Conservation (phyloP, 768 basidiomycete genomes). For the Dentipellis fragilis region DNA sequence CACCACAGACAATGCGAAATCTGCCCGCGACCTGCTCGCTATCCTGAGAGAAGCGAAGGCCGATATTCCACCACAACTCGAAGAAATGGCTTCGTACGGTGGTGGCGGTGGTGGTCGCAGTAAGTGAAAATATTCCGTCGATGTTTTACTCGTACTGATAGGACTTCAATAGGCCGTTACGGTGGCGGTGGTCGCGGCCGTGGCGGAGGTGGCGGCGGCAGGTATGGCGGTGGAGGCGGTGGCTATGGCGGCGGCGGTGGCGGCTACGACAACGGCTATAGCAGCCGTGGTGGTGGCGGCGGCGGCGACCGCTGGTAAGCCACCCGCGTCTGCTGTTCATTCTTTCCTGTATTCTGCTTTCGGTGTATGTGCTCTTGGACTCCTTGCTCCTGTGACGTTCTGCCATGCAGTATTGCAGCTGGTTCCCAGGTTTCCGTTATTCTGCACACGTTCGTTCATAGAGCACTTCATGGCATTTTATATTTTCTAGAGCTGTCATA, state of each 20-base stretch:
- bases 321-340: neutral
- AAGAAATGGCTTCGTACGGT: slow-evolving; percentile 87
- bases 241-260: slow-evolving; percentile 30
- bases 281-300: slow-evolving; percentile 13
- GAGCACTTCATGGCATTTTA: neutral
- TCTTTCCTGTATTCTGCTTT: neutral
- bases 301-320: slow-evolving; percentile 24
- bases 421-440: neutral
- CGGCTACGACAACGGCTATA: slow-evolving; percentile 33
- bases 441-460: too few relatives aligned
- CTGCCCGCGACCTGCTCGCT: slow-evolving; percentile 80
- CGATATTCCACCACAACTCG: slow-evolving; percentile 75
- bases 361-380: neutral
- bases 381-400: neutral
- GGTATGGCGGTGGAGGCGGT: slow-evolving; percentile 30
- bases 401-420: neutral
- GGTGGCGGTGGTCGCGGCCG: slow-evolving; percentile 35
- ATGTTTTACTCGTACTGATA: slow-evolving; percentile 1
- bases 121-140: slow-evolving; percentile 22
- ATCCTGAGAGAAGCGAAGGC: slow-evolving; percentile 87
- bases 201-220: slow-evolving; percentile 32
- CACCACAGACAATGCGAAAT: slow-evolving; percentile 92
- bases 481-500: neutral
- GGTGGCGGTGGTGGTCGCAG: slow-evolving; percentile 73
- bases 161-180: slow-evolving; percentile 43